Percentiles rank a stretch among this genome's conserved stretches.
These are phyloP conservation scores for Medicago arabica DNA, from an alignment of 306 rosid species.

Conservation along the genomic window DNA sequence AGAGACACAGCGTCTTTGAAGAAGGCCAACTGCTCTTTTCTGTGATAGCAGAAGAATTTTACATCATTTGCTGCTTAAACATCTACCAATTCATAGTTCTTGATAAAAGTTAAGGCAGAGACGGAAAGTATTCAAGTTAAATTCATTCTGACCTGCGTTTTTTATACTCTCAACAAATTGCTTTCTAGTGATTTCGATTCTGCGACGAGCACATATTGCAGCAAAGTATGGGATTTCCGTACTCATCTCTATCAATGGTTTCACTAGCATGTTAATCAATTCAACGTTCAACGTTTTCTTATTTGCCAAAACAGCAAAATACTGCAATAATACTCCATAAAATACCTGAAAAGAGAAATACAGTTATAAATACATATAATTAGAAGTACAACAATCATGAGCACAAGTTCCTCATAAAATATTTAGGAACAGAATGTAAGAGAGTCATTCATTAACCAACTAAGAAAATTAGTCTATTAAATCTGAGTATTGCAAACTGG, in stretches of 20 bases:
- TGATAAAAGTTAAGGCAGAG: constrained; percentile 13
- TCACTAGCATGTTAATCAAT: constrained; percentile 70
- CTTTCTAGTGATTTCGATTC: constrained; percentile 67
- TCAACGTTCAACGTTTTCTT: constrained; percentile 72
- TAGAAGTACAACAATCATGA: constrained; percentile 16
- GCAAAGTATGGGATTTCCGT: constrained; percentile 87
- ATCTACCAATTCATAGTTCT: constrained; percentile 18
- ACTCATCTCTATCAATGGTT: constrained; percentile 92
- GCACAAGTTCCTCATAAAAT: constrained; percentile 28
- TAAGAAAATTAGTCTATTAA: not conserved
- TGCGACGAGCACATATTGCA: constrained; percentile 93
- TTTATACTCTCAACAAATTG: constrained; percentile 70
- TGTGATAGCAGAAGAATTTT: constrained; percentile 46
- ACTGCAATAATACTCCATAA: constrained; percentile 88
- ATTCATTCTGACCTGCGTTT: constrained; percentile 65
- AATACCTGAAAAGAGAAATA: constrained; percentile 70
- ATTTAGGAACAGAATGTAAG: constrained; percentile 26
- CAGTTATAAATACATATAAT: constrained; percentile 2
- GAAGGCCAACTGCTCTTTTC: constrained; percentile 93
- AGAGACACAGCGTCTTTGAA: constrained; percentile 77
- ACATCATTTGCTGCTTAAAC: constrained; percentile 25
- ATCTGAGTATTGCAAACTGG: not conserved
- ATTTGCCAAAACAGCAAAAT: constrained; percentile 81
- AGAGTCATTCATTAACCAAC: constrained; percentile 15
- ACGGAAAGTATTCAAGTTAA: constrained; percentile 21